These are phyloP conservation scores for Sporothrix brasiliensis DNA, from an alignment of 2,329 filamentous ascomycete genomes.

Conservation along the genomic window DNA sequence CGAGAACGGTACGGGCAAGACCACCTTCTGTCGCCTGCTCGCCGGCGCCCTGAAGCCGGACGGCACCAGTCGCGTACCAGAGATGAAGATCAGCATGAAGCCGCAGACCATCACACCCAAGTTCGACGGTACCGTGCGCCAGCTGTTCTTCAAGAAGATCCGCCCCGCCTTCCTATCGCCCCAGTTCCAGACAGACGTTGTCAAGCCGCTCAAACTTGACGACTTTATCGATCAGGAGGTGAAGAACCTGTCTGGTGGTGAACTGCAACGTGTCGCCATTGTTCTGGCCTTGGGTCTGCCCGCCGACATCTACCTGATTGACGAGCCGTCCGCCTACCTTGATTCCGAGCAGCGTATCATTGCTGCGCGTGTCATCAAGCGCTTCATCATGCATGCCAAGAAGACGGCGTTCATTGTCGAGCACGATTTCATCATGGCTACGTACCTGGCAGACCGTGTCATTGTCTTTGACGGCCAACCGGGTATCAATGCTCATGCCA, in stretches of 20 bases:
- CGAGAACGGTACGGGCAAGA: conserved; percentile 97
- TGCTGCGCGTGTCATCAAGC: conserved; percentile 95
- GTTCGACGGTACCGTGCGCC: conserved; percentile 93
- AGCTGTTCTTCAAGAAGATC: conserved; percentile 99
- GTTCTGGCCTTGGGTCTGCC: conserved; percentile 94
- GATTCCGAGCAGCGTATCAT: conserved; percentile 99
- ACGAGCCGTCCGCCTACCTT: conserved; percentile 95
- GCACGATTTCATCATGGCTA: conserved; percentile 95
- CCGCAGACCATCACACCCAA: conserved; percentile 99
- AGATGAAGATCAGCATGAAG: conserved; percentile 85
- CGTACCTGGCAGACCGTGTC: conserved; percentile 78
- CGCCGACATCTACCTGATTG: conserved; percentile 97
- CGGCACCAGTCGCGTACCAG: conserved; percentile 72
- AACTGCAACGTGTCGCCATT: conserved; percentile 98
- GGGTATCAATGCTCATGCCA: conserved; percentile 83
- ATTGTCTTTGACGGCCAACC: conserved; percentile 98
- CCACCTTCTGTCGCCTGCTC: conserved; percentile 95
- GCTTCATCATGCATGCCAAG: conserved; percentile 99
- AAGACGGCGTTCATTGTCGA: conserved; percentile 99
- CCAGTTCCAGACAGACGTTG: conserved; percentile 99
- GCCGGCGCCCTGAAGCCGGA: conserved; percentile 94
- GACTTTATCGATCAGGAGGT: conserved; percentile 99
- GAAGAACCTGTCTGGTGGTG: conserved; percentile 97
- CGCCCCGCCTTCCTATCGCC: conserved; percentile 94
- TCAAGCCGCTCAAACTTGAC: conserved; percentile 98